Base-by-base conservation (phyloP, 148 eudicot genomes). In the Fagopyrum tataricum region DNA sequence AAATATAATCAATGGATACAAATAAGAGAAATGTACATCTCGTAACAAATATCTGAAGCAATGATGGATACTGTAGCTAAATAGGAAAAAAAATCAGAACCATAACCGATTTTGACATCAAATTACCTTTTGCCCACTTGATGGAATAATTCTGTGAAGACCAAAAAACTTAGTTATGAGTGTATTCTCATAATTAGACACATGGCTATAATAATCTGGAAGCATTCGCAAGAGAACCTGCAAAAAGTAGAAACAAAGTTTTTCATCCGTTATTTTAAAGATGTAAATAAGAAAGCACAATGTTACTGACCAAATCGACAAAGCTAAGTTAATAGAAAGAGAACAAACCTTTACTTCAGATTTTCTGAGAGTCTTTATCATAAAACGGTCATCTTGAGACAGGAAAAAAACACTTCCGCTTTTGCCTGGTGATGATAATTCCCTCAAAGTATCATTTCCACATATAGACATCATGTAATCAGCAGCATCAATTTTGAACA, bases 381-480 rank as follows among this genome's bases (percentile, higher is more conserved):
- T 95, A 85, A 95, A 95, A 59, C 91, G 97, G 76, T 92, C 99
- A 83, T 95, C 99, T 85, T 92, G 99, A 47, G 99, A 91, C 74
- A 92, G 81, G 85, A 90, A 95, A 83, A 95, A 95, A 18, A 92
- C 94, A 74, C 99, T 91, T 17, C 99, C 99, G 72, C 99, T 95
- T 82, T 95, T 95, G 43, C 99, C 99, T 14, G 99, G 96, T 75
- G 99, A 95, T 26, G 99, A 95, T 73, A 95, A 86, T 78, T 95
- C 97, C 84, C 99, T 83, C 47, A 95, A 84, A 48, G 96, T 90
- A 81, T 92, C 99, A 81, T 90, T 95, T 74, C 99, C 99, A 81
- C 99, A 95, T 61, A 95, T 90, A 53, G 99, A 91, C 86, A 95
- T 88, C 99, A 95, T 95, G 84, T 95, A 95, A 77, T 92, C 96